Evolutionary conservation across 2,329 filamentous ascomycete genomes (phyloP), one percentile per base, ranked within the genome.

Genomic region (Knufia petricola): DNA sequence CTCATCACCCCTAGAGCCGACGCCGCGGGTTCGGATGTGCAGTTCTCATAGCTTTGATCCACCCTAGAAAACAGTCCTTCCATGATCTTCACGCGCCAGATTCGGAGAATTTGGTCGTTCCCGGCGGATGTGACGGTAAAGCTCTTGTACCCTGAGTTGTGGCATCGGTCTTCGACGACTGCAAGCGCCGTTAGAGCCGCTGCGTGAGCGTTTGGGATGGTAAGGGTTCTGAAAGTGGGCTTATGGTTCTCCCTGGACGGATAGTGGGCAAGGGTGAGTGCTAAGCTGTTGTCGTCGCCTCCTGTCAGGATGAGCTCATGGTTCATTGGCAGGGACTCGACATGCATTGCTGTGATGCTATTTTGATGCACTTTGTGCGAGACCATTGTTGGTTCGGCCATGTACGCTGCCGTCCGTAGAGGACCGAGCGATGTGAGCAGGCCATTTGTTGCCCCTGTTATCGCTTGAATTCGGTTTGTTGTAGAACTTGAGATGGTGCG

Each of bases 281-380:
- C 82, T 0, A 96, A 64, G 2, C 84, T 83, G 53, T 92, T 92
- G 64, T 96, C 92, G 59, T 98, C 92, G 19, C 92, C 88, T 21
- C 86, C 87, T 0, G 87, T 88, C 3, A 86, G 64, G 15, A 94
- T 61, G 1, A 85, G 52, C 55, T 55, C 69, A 57, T 45, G 65
- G 55, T n/a, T 61, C 53, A 15, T 59, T 56, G 12, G 24, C 6
- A 71, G 45, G 23, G 58, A 39, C 1, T 63, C 50, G 3, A 66
- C 46, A 2, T 67, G 61, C 50, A 76, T 62, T 0, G 64, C 60
- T 63, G 95, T 94, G 62, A 95, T 78, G 44, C 82, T 81, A 64
- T 78, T 94, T 58, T 94, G 87, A 60, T 96, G 92, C 20, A 90
- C 64, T 46, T 48, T 47, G 37, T 57, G 52, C 19, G 51, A 41